Evolutionary conservation across 2,329 filamentous ascomycete genomes (phyloP).

Genomic region (Scedosporium dehoogii): DNA sequence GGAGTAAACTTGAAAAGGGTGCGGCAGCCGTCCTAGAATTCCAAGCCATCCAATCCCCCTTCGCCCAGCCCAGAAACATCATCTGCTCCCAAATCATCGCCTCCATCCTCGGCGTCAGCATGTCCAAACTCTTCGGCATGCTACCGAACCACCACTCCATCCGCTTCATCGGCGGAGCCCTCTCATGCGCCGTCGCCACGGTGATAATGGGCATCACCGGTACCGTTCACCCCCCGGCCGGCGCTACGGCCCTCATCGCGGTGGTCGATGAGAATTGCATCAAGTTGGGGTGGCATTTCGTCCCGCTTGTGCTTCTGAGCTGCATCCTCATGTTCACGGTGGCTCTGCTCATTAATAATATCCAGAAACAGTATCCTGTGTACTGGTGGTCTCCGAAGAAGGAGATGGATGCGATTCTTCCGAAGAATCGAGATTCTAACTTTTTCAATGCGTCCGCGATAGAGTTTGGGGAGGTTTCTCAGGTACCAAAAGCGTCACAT

Average conservation of each 20-base stretch:
- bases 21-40: slow-evolving; percentile 70
- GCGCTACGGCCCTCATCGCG: slow-evolving; percentile 62
- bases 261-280: slow-evolving; percentile 46
- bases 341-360: slow-evolving; percentile 59
- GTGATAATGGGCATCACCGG: slow-evolving; percentile 59
- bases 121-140: slow-evolving; percentile 56
- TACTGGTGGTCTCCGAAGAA: slow-evolving; percentile 57
- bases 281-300: slow-evolving; percentile 56
- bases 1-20: slow-evolving; percentile 24
- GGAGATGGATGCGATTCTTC: slow-evolving; percentile 6
- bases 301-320: slow-evolving; percentile 53
- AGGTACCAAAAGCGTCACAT: not conserved
- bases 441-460: not conserved
- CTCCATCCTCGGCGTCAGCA: slow-evolving; percentile 47
- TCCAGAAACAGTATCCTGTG: slow-evolving; percentile 54
- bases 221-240: slow-evolving; percentile 64
- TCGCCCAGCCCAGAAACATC: slow-evolving; percentile 63
- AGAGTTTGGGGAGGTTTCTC: not conserved
- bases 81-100: slow-evolving; percentile 58
- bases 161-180: slow-evolving; percentile 53
- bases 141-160: slow-evolving; percentile 35
- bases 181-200: slow-evolving; percentile 55
- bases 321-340: slow-evolving; percentile 49
- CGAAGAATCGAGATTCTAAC: not conserved
- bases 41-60: slow-evolving; percentile 59